Base-by-base conservation (phyloP, 139 green algal genomes). In the Chlorella sp. region DNA sequence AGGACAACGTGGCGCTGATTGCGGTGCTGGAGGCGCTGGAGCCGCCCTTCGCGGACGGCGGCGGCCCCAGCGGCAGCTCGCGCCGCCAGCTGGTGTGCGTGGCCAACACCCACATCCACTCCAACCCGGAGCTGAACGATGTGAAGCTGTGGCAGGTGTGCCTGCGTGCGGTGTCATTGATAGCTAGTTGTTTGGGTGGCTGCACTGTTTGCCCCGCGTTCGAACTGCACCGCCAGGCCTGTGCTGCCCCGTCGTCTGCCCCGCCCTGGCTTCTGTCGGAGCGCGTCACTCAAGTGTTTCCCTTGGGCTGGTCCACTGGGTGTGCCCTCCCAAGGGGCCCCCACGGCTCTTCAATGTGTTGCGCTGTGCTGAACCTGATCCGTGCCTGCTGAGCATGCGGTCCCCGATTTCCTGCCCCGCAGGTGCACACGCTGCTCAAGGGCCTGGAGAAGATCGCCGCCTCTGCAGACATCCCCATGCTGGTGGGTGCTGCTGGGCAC, bases 21-120 rank as follows among this genome's bases (percentile, higher is more conserved):
- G 96, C 96, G n/a, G 97, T 99, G 87, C 90, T 99, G 87, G 97
- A 99, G 90, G 95, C 95, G 18, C 84, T 97, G 20, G 95, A 98
- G 69, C 88, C 90, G 1, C 82, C 88, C 12, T 91, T 93, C 32
- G 82, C 89, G 7, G 88, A 90, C 23, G 67, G 79, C 72, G 36
- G 47, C 44, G 55, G 55, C n/a, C 30, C 7, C 41, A 60, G 30
- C 39, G 70, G 34, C 57, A 26, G 26, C 17, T 68, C 36, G 23
- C 81, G 87, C 26, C 93, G 96, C 70, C 95, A 97, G 78, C 94
- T 99, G 23, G 92, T 99, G 73, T 99, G 97, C 90, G 95, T 99
- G 57, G 97, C 97, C 85, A 99, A 99, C 91, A 99, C 97, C 26
- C 97, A 99, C 93, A 99, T 99, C 88, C 97, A 99, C 86, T 95